Evolutionary conservation across 2,329 filamentous ascomycete species (phyloP), one percentile per base, ranked within the genome.

Genomic region (Phoma sp.): DNA sequence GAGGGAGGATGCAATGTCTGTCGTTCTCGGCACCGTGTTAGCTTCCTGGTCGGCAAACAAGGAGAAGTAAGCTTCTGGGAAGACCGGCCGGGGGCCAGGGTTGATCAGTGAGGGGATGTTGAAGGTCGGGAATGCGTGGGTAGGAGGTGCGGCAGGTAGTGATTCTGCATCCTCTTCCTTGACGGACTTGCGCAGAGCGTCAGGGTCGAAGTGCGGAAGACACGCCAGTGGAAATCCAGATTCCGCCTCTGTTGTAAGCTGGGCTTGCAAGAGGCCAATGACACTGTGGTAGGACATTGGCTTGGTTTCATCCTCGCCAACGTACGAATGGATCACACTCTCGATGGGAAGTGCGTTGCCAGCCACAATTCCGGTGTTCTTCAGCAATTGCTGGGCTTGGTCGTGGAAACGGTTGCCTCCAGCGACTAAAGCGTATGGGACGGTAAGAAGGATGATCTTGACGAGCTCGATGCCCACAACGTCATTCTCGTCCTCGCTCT

Each of bases 351-450:
- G 91, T 10, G 91, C 90, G 59, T 95, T 92, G 2, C 89, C 91
- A 10, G 93, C 92, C 65, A 98, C 96, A 61, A 98, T 92, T 50
- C 95, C 93, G 2, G 95, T 98, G 80, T 96, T 96, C 61, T 96
- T 91, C 72, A 99, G 87, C 47, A 98, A 81, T 39, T 90, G 87
- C 1, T 84, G 82, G 2, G 92, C 92, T 61, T 89, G 83, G 64
- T 88, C 86, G 68, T 89, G 87, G 48, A 69, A 72, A 15, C 62
- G 64, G 32, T 43, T 59, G 30, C 70, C 73, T 26, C 71, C 67
- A 5, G 70, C 64, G 42, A 87, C 85, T 3, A 83, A 81, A 3
- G 90, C 88, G 74, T 98, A 99, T 0, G 95, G 93, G 53, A 99
- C 90, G 0, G 93, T 96, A 42, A 97, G 85, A 37, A 98, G 85